phyloP scores from a whole-genome alignment of 768 basidiomycete genomes.

The Boletellus sp. region DNA sequence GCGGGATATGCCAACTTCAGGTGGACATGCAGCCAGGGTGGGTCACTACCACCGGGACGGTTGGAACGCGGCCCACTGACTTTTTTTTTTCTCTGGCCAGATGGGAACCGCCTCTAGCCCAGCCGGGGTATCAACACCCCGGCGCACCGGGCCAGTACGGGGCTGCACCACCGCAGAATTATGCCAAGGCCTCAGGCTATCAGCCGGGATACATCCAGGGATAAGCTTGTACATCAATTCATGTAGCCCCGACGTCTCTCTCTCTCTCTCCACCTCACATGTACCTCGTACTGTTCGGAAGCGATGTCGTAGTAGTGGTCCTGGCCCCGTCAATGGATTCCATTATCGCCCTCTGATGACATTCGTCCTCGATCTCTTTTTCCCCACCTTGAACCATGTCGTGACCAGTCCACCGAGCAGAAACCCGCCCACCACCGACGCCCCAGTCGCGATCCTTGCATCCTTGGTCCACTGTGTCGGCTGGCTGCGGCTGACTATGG shows the following conservation, averaged over 20 bases:
- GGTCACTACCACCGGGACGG: constrained; percentile 14
- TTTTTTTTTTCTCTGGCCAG: constrained; percentile 11
- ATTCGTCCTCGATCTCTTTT: constrained; percentile 6
- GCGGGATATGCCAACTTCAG: constrained; percentile 67
- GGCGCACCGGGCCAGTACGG: constrained; percentile 12
- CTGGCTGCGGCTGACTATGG: background rate
- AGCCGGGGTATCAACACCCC: constrained; percentile 39
- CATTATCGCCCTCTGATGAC: constrained; percentile 4
- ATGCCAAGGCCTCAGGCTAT: constrained; percentile 23
- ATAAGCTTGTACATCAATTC: constrained; percentile 8
- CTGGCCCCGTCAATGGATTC: background rate
- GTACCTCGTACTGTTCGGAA: background rate
- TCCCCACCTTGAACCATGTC: constrained; percentile 9
- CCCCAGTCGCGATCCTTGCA: constrained; percentile 19
- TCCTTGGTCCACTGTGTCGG: constrained; percentile 14
- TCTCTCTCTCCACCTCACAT: background rate
- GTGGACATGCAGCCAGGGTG: constrained; percentile 50
- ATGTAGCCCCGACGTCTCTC: background rate
- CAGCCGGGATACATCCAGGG: constrained; percentile 28
- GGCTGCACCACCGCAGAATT: constrained; percentile 5
- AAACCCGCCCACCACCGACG: constrained; percentile 34
- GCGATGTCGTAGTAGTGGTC: background rate
- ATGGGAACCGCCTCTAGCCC: constrained; percentile 35
- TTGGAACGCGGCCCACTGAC: too few species aligned
- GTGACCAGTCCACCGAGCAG: constrained; percentile 32